Conservation (phyloP, 192 early-diverging fungal species). For the Borealophlyctis nickersoniae region DNA sequence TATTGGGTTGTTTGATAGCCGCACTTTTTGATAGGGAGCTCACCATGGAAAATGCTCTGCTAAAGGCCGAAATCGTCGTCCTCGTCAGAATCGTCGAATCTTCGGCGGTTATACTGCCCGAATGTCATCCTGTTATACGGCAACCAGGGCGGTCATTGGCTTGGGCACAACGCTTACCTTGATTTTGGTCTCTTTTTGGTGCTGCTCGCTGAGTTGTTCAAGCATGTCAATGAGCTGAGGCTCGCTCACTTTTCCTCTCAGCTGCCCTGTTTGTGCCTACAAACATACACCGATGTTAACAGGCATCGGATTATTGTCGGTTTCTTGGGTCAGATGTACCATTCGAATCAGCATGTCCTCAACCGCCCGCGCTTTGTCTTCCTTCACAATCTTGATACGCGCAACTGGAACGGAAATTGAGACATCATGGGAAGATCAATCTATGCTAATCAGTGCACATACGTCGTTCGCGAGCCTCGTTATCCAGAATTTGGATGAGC, state of each 20-base stretch:
- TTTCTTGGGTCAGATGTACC: conserved; percentile 36
- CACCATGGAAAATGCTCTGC: neutral
- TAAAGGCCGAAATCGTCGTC: conserved; percentile 40
- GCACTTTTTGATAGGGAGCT: no score
- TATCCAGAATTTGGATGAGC: conserved; percentile 79
- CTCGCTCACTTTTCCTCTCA: conserved; percentile 80
- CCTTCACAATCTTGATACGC: conserved; percentile 89
- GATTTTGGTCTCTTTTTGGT: conserved; percentile 67
- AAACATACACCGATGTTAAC: no score
- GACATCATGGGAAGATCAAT: neutral
- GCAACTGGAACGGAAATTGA: conserved; percentile 52
- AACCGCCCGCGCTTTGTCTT: conserved; percentile 80
- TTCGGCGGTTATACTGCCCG: conserved; percentile 30
- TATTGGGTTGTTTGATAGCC: no score
- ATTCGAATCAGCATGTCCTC: conserved; percentile 89
- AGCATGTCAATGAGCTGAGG: conserved; percentile 81
- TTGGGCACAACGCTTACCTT: conserved; percentile 49
- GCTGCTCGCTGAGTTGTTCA: conserved; percentile 75
- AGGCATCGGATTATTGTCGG: neutral
- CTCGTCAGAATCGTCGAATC: conserved; percentile 34
- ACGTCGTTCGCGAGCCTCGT: conserved; percentile 78
- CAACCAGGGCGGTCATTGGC: no score
- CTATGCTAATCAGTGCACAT: conserved; percentile 18
- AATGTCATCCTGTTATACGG: neutral
- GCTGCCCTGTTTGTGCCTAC: conserved; percentile 71